A percentile compares a stretch with the other conserved stretches of the same genome.
phyloP scores from a whole-genome alignment of 2,329 filamentous ascomycete genomes.

The Microdochium bolleyi region DNA sequence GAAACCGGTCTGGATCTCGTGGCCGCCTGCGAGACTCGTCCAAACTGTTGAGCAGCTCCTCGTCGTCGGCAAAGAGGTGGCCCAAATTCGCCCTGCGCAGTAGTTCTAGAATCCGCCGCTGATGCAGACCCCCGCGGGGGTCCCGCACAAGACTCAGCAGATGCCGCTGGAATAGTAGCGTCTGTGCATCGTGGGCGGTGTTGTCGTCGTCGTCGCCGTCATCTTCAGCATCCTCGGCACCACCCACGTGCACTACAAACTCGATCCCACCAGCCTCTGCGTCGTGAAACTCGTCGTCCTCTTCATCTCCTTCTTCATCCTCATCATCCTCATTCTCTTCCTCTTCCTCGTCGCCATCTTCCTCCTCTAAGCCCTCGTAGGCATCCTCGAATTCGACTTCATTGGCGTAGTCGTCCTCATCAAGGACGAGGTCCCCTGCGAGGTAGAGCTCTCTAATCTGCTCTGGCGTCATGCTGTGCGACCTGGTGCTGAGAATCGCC shows the following conservation, averaged over 20 bases:
- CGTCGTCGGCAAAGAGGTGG: constrained; percentile 23
- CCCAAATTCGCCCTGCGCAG: constrained; percentile 29
- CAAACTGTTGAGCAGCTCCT: constrained; percentile 25
- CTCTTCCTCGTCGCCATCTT: constrained; percentile 14
- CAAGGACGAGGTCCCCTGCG: constrained; percentile 8
- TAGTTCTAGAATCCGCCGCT: constrained; percentile 31
- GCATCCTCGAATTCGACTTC: constrained; percentile 11
- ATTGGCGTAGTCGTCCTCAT: constrained; percentile 14
- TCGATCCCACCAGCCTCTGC: constrained; percentile 19
- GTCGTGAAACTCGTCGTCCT: constrained; percentile 19
- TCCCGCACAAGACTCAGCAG: constrained; percentile 3
- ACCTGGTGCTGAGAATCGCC: neutral
- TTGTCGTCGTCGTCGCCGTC: constrained; percentile 19
- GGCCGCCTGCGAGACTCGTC: constrained; percentile 34
- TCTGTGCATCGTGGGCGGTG: constrained; percentile 10
- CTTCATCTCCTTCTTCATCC: constrained; percentile 11
- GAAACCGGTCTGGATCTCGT: constrained; percentile 55
- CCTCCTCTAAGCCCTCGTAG: constrained; percentile 12
- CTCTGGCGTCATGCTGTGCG: constrained; percentile 1
- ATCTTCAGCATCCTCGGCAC: constrained; percentile 15
- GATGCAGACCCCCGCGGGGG: constrained; percentile 12
- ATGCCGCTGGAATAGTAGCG: neutral
- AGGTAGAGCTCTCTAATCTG: constrained; percentile 4
- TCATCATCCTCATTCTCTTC: constrained; percentile 5
- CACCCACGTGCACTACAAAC: constrained; percentile 8